Evolutionary conservation across 179 eudicot genomes (phyloP).

Genomic region (Heliamphora pulchella): DNA sequence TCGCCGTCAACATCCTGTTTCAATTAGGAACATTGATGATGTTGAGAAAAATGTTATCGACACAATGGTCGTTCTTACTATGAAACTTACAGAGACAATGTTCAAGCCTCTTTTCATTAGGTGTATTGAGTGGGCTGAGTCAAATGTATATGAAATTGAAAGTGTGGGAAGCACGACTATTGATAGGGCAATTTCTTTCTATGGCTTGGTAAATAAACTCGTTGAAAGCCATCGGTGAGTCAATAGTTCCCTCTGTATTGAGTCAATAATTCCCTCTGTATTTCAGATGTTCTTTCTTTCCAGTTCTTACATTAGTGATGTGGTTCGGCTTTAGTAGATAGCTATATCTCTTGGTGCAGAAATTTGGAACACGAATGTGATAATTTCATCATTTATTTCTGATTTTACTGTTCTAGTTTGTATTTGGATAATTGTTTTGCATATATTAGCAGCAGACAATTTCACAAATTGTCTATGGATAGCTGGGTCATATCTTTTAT

Average conservation of each 20-base stretch:
- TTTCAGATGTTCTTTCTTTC: conserved; percentile 1
- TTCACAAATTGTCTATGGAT: background rate
- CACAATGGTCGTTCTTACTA: conserved; percentile 57
- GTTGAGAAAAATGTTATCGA: conserved; percentile 63
- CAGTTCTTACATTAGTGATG: background rate
- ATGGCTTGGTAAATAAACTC: conserved; percentile 65
- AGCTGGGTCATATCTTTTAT: background rate
- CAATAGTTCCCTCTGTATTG: background rate
- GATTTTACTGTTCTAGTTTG: background rate
- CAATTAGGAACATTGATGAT: conserved; percentile 38
- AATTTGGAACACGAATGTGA: background rate
- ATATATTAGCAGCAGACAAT: background rate
- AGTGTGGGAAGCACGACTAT: conserved; percentile 26
- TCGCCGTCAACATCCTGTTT: conserved; percentile 57
- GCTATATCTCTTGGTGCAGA: background rate
- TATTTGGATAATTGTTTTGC: background rate
- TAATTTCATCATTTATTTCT: background rate
- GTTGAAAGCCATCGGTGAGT: conserved; percentile 81
- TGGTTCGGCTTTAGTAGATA: background rate
- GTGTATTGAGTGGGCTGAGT: conserved; percentile 80
- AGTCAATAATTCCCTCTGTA: background rate
- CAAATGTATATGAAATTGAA: conserved; percentile 35
- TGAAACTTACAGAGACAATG: conserved; percentile 94
- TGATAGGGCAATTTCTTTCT: conserved; percentile 66
- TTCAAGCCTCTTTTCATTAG: conserved; percentile 85